Evolutionary conservation across 192 early-diverging fungal genomes (phyloP).

Genomic region (Geosiphon pyriformis): DNA sequence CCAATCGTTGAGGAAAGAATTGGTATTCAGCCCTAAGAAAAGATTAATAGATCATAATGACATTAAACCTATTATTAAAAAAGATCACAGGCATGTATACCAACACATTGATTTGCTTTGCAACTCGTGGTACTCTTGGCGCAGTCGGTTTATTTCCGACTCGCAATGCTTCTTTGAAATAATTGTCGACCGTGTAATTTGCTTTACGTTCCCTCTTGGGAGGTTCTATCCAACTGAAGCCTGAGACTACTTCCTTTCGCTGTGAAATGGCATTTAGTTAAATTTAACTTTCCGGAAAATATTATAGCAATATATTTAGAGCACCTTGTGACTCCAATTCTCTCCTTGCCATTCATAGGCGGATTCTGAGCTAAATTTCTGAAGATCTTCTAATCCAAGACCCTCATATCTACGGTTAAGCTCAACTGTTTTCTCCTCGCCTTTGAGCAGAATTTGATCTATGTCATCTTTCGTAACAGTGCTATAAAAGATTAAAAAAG

Average conservation of each 20-base stretch:
- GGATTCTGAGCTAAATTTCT: slow-evolving; percentile 79
- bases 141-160: slow-evolving; percentile 51
- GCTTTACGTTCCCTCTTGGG: slow-evolving; percentile 91
- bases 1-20: slow-evolving; percentile 78
- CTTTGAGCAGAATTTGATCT: slow-evolving; percentile 70
- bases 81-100: neutral
- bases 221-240: slow-evolving; percentile 88
- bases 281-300: neutral
- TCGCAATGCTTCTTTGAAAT: slow-evolving; percentile 83
- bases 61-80: neutral
- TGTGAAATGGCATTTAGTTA: slow-evolving; percentile 2
- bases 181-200: slow-evolving; percentile 88
- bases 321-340: slow-evolving; percentile 80
- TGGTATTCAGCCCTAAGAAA: slow-evolving; percentile 77
- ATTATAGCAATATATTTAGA: slow-evolving; percentile 19
- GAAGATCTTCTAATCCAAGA: slow-evolving; percentile 88
- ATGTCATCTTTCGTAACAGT: slow-evolving; percentile 79
- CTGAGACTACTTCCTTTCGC: slow-evolving; percentile 49
- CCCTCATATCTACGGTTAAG: slow-evolving; percentile 86
- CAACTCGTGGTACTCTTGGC: slow-evolving; percentile 53
- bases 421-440: slow-evolving; percentile 85
- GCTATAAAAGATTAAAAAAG: slow-evolving; percentile 28
- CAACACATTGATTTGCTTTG: slow-evolving; percentile 56
- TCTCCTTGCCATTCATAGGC: slow-evolving; percentile 96
- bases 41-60: neutral